These are phyloP conservation scores for Tetracladium maxilliforme DNA, from an alignment of 2,329 filamentous ascomycete species.

Conservation along the genomic window DNA sequence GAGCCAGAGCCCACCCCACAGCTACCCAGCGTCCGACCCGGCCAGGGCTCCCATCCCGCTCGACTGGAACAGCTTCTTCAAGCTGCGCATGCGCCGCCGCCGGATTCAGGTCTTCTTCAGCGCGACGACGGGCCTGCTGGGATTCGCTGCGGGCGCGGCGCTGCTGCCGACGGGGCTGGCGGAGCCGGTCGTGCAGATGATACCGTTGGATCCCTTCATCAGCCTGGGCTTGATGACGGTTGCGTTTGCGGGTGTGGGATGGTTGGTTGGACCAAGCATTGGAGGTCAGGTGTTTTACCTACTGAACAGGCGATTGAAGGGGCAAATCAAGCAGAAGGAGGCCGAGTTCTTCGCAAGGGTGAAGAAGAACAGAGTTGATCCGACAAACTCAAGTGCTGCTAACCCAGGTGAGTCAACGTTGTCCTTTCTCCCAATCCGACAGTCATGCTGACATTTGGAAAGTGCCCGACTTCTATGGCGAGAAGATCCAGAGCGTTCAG, in stretches of 20 bases:
- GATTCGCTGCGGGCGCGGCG: conserved; percentile 47
- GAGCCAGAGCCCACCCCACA: too few species aligned
- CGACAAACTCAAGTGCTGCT: conserved; percentile 70
- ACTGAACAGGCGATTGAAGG: conserved; percentile 55
- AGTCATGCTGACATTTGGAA: conserved; percentile 1
- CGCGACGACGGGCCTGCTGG: conserved; percentile 44
- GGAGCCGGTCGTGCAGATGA: conserved; percentile 53
- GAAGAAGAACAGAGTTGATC: conserved; percentile 85
- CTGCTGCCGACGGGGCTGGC: conserved; percentile 57
- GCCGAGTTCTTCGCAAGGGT: conserved; percentile 85
- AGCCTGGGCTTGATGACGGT: conserved; percentile 70
- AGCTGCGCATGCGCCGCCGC: conserved; percentile 71
- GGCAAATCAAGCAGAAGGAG: conserved; percentile 71
- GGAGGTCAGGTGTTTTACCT: conserved; percentile 70
- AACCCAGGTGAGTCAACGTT: conserved; percentile 50
- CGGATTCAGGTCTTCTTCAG: conserved; percentile 73
- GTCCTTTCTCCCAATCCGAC: not conserved
- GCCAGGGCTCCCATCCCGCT: too few species aligned
- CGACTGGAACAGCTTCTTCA: conserved; percentile 89
- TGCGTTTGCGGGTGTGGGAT: conserved; percentile 66
- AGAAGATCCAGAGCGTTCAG: conserved; percentile 88
- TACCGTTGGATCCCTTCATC: conserved; percentile 79
- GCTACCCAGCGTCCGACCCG: too few species aligned
- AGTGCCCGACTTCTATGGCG: conserved; percentile 93
- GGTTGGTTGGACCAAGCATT: conserved; percentile 73